Evolutionary conservation across 305 asterid species (phyloP).

Genomic region (Fraxinus sp.): DNA sequence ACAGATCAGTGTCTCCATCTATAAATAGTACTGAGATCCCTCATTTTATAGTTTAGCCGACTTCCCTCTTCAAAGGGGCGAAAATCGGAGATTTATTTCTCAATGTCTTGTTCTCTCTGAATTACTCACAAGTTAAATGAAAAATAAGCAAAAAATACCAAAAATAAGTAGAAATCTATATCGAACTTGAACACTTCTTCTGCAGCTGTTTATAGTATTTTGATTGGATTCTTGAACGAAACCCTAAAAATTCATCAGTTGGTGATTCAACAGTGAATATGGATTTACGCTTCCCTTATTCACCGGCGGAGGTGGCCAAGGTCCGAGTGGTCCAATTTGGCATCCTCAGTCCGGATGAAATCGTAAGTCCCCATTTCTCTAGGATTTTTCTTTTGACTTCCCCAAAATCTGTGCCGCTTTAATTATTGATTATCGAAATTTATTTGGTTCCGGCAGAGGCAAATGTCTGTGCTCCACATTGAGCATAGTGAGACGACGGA

Average conservation of each 20-base stretch:
- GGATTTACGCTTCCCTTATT: conserved; percentile 55
- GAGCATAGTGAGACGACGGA: conserved; percentile 96
- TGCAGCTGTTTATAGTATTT: background rate
- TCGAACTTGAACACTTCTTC: background rate
- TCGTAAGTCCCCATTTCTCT: conserved; percentile 45
- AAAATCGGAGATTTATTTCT: background rate
- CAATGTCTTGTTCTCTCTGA: background rate
- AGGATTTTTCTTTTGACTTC: background rate
- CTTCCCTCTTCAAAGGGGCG: conserved; percentile 13
- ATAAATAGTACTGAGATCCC: conserved; percentile 24
- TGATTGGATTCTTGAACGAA: conserved; percentile 1
- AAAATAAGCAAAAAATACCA: background rate
- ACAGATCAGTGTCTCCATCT: conserved; percentile 4
- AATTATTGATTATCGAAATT: background rate
- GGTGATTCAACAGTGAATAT: conserved; percentile 25
- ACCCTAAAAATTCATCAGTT: background rate
- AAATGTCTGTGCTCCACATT: conserved; percentile 94
- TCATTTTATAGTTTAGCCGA: accelerated
- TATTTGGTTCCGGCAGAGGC: conserved; percentile 54
- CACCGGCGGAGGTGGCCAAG: conserved; percentile 53
- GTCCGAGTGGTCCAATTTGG: conserved; percentile 31
- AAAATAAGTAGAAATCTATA: background rate
- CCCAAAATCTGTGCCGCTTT: background rate
- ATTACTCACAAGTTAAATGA: background rate
- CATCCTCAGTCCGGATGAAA: conserved; percentile 58